Percentiles rank a stretch among this genome's conserved stretches.
These are phyloP conservation scores for Marchantia paleacea DNA, from an alignment of 225 moss, liverwort and hornwort species.

Conservation along the genomic window DNA sequence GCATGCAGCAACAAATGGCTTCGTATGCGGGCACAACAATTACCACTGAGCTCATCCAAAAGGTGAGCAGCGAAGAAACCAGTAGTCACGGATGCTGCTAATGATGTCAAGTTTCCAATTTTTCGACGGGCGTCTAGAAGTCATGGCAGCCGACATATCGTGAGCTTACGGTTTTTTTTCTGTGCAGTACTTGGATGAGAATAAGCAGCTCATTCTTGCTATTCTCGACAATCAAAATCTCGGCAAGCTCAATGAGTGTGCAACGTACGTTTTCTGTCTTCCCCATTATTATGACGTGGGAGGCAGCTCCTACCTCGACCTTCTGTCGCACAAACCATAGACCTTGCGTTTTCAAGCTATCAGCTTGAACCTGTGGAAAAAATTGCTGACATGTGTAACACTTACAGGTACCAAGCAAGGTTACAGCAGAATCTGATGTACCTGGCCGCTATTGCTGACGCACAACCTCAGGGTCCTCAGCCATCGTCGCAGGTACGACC, in stretches of 20 bases:
- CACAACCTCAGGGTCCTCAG: conserved; percentile 52
- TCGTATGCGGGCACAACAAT: conserved; percentile 47
- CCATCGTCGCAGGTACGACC: conserved; percentile 27
- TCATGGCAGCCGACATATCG: no score
- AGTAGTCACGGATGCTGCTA: background rate
- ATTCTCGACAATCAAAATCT: conserved; percentile 54
- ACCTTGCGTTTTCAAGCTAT: background rate
- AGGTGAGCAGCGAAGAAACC: conserved; percentile 12
- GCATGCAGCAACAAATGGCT: conserved; percentile 50
- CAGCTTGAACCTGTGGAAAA: background rate
- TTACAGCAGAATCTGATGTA: conserved; percentile 57
- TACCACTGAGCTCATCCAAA: conserved; percentile 51
- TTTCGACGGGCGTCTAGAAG: no score
- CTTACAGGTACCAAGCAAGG: conserved; percentile 44
- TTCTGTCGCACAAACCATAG: background rate
- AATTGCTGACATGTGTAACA: background rate
- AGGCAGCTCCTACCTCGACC: background rate
- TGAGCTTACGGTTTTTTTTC: background rate
- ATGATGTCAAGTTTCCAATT: background rate
- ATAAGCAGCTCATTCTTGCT: conserved; percentile 52
- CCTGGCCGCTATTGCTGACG: conserved; percentile 50
- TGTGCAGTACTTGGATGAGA: conserved; percentile 50
- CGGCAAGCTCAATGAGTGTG: conserved; percentile 53
- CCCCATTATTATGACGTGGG: background rate
- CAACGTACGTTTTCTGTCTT: conserved; percentile 28